Conservation (phyloP, 2,329 filamentous ascomycete genomes). For the Fusarium proliferatum region DNA sequence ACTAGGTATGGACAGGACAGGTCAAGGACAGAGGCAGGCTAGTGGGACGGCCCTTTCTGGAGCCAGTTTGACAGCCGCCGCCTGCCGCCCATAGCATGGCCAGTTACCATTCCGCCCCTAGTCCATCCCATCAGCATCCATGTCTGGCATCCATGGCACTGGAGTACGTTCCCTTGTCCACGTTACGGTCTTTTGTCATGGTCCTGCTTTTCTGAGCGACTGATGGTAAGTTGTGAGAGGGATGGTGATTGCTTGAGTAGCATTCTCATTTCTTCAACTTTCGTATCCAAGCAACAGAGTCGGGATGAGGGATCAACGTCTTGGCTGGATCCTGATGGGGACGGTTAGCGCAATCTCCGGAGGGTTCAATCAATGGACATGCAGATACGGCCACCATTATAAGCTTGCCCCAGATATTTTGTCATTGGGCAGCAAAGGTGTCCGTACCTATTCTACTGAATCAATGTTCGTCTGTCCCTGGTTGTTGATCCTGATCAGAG, state of each 20-base stretch:
- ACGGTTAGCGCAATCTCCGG: slow-evolving; percentile 33
- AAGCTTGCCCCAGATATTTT: slow-evolving; percentile 13
- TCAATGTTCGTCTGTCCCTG: slow-evolving; percentile 13
- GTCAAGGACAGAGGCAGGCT: slow-evolving; percentile 37
- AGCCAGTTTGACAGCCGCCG: slow-evolving; percentile 46
- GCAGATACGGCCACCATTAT: slow-evolving; percentile 20
- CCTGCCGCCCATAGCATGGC: slow-evolving; percentile 39
- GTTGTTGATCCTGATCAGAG: not conserved
- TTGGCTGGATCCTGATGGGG: slow-evolving; percentile 1
- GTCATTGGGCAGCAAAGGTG: slow-evolving; percentile 54
- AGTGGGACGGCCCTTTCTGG: slow-evolving; percentile 46
- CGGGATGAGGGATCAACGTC: slow-evolving; percentile 16
- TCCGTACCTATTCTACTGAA: slow-evolving; percentile 6
- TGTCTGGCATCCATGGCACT: slow-evolving; percentile 28
- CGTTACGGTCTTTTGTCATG: slow-evolving; percentile 6
- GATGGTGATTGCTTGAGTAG: slow-evolving; percentile 24
- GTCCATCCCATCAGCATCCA: slow-evolving; percentile 35
- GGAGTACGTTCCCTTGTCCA: slow-evolving; percentile 25
- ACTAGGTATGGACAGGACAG: slow-evolving; percentile 18
- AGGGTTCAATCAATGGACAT: slow-evolving; percentile 21
- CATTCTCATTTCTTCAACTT: slow-evolving; percentile 38
- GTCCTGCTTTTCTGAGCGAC: slow-evolving; percentile 19
- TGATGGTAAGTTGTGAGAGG: slow-evolving; percentile 14
- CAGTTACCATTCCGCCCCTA: slow-evolving; percentile 42
- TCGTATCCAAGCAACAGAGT: slow-evolving; percentile 17